These are phyloP conservation scores for Arabidopsis arenosa DNA, from an alignment of 345 rosid genomes.

Conservation along the genomic window DNA sequence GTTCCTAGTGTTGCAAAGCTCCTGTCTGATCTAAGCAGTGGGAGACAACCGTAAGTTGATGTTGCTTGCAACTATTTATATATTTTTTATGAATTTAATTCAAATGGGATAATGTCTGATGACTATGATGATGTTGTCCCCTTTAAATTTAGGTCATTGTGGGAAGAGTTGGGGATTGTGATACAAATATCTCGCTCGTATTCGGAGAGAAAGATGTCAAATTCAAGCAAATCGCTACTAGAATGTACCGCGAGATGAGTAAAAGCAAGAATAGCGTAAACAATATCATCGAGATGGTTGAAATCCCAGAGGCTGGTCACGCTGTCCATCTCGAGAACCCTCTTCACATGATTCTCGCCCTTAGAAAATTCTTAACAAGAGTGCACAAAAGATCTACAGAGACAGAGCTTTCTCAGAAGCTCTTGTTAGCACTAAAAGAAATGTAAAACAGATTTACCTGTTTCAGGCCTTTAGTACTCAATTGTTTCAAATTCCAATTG, in stretches of 20 bases:
- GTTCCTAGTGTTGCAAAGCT: constrained; percentile 62
- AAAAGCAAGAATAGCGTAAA: constrained; percentile 32
- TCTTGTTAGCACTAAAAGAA: constrained; percentile 38
- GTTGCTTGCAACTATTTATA: neutral
- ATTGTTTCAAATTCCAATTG: constrained; percentile 17
- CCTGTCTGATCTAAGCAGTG: constrained; percentile 79
- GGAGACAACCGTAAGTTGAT: constrained; percentile 82
- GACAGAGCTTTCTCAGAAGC: constrained; percentile 34
- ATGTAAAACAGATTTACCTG: constrained; percentile 28
- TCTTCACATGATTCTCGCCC: constrained; percentile 55
- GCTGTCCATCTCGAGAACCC: constrained; percentile 95
- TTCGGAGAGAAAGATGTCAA: constrained; percentile 76
- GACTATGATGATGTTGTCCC: constrained; percentile 2
- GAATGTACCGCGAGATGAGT: constrained; percentile 53
- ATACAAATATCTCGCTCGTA: constrained; percentile 59
- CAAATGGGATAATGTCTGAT: neutral
- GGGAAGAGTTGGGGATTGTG: constrained; percentile 77
- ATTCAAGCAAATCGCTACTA: constrained; percentile 63
- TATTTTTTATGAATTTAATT: neutral
- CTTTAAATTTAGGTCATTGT: constrained; percentile 62
- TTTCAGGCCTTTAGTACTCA: neutral
- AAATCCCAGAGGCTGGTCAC: constrained; percentile 73
- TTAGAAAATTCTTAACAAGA: constrained; percentile 62
- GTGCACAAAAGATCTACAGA: constrained; percentile 33
- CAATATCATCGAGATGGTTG: constrained; percentile 53